Base-by-base conservation (phyloP, 805 yeast genomes). In the Lachancea waltii region DNA sequence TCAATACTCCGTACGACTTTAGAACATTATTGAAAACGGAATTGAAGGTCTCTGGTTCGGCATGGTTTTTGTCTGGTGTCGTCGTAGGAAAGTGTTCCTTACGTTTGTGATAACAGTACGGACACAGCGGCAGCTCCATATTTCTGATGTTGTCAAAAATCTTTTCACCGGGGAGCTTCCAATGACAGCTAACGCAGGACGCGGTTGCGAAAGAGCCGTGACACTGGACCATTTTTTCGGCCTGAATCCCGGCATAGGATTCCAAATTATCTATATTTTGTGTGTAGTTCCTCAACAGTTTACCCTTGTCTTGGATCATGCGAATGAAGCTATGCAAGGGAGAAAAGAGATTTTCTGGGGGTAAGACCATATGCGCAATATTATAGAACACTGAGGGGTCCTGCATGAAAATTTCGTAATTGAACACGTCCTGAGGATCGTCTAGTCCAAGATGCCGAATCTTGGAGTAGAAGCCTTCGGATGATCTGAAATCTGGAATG, bases 131-230 rank as follows among this genome's bases (percentile, higher is more conserved):
- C 20, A 87, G 63, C 40, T 74, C 74, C 35, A 73, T 67, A 2
- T 63, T 62, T 46, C 80, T 65, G 28, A 87, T 77, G 38, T 73
- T 74, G 10, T 70, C 70, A 51, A 68, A 84, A 2, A 87, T 68
- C 18, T 69, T 68, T 35, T 72, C 74, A 13, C 96, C 96, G 1
- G 75, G 73, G 5, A 79, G 75, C 53, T 70, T 65, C 55, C 73
- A 73, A 35, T 74, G 70, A 57, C 97, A 87, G 3, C 89, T 78
- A 24, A 79, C 69, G 55, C 97, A 87, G 3, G 87, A 76, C 7
- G 95, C 96, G 0, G 75, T 73, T 0, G 94, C 95, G 61, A 87
- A 87, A 2, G 95, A 84, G 1, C 96, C 96, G 61, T 87, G 96
- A 55, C 96, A 87, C 60, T 86, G 95, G 17, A 87, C 82, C 45